Conservation (phyloP, 2,329 filamentous ascomycete species). For the Neopestalotiopsis sp. region DNA sequence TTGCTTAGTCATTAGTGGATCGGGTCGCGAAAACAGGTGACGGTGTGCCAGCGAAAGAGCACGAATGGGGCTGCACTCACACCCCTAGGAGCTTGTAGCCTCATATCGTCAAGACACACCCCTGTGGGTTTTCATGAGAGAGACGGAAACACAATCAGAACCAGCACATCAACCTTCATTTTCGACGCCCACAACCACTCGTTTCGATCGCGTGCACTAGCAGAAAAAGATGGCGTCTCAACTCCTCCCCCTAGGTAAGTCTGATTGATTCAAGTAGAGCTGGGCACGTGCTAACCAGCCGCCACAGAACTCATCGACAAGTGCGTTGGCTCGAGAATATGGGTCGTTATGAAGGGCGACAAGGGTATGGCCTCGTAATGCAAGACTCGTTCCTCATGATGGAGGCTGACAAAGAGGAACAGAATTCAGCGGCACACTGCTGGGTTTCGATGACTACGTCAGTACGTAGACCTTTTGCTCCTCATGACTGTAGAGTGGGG, state of each 20-base stretch:
- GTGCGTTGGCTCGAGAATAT: slow-evolving; percentile 96
- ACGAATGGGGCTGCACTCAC: slow-evolving; percentile 12
- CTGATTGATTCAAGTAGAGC: too few relatives aligned
- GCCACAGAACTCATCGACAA: slow-evolving; percentile 95
- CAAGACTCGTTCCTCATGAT: background rate
- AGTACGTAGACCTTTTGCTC: slow-evolving; percentile 73
- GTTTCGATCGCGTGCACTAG: too few relatives aligned
- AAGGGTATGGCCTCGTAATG: slow-evolving; percentile 69
- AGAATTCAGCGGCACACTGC: slow-evolving; percentile 95
- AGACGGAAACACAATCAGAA: background rate
- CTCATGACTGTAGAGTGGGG: background rate
- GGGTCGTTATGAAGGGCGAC: slow-evolving; percentile 99
- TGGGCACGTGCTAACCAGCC: background rate
- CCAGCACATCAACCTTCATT: background rate
- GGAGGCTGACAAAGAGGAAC: slow-evolving; percentile 17
- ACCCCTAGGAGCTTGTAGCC: slow-evolving; percentile 7
- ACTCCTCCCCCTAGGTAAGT: slow-evolving; percentile 21
- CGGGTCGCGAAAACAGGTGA: slow-evolving; percentile 21
- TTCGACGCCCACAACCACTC: background rate
- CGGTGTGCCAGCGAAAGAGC: background rate
- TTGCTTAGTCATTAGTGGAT: slow-evolving; percentile 16
- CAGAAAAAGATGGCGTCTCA: slow-evolving; percentile 21
- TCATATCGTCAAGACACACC: slow-evolving; percentile 3
- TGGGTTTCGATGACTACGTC: slow-evolving; percentile 99
- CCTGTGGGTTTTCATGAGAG: slow-evolving; percentile 14